Base-by-base conservation (phyloP, 805 yeast genomes). In the Yamadazyma endophytica region DNA sequence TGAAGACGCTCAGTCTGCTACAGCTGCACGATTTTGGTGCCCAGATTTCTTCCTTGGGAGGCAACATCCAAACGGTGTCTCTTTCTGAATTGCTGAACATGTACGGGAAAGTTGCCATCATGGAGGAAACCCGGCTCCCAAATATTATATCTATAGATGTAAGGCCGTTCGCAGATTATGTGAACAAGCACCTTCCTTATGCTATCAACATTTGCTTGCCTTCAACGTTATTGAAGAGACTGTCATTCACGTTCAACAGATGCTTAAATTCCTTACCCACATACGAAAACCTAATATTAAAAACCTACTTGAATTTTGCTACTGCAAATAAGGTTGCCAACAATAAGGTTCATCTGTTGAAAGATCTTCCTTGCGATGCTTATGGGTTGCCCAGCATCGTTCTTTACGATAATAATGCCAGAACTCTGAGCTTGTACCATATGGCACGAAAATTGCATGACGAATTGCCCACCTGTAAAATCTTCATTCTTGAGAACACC, bases 161-260 rank as follows among this genome's bases (percentile, higher is more conserved):
- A 8, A 64, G 97, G 33, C 85, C 96, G 0, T 86, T 79, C 50
- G 78, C 83, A 15, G 90, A 84, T 35, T 86, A 64, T 50, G 69
- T 79, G 25, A 71, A 66, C 37, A 50, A 68, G 2, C 87, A 80
- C 39, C 55, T 90, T 9, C 47, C 45, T 4, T 64, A 71, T 24
- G 73, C 97, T 1, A 63, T 85, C 26, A 86, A 86, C 51, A 70
- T 90, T 21, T 85, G 95, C 54, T 59, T 89, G 9, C 97, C 97
- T 2, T 82, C 95, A n/a, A 89, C 97, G 0, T 64, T 89, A 24
- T 61, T 89, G 40, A 83, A 79, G 51, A 71, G 97, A 42, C 64
- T 77, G 19, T 81, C 79, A 32, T 89, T 84, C 47, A 77, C 78
- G 3, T 61, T 89, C 34, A 61, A 60, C 28, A 69, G 77, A 47